Base-by-base conservation (phyloP, 192 early-diverging fungal species). In the Rhizophagus clarus region DNA sequence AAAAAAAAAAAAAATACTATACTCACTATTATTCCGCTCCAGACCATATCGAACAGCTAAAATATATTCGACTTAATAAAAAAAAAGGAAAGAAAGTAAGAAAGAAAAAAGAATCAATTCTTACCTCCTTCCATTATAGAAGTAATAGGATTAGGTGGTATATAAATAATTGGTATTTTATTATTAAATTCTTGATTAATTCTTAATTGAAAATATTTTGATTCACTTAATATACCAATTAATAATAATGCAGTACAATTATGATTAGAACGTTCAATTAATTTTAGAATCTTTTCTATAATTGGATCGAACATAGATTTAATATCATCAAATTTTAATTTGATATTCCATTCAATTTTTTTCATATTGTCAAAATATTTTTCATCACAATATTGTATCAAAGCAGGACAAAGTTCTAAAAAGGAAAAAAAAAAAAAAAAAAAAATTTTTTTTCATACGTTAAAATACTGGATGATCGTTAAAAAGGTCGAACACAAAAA, bases 221-320 rank as follows among this genome's bases (percentile, higher is more conserved):
- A 90, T 3, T 86, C 86, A 22, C 87, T 86, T 66, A 90, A 90
- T 14, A 87, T 86, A 82, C 89, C 87, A 32, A 90, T 87, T 40
- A 90, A 79, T 66, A 90, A 84, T 49, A 90, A 84, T 51, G 85
- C 85, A 17, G 85, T 83, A 42, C 85, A 79, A 15, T 79, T 77
- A 26, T 83, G 76, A 17, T 67, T 45, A 1, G 87, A 84, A 80
- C 78, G 37, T 9, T 40, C 37, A 40, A 40, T 75, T 14, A 90
- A 77, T 70, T 90, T 86, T 74, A 90, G 66, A 5, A 90, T 86
- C 80, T 88, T 84, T 56, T 85, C 83, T 12, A 90, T 81, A 5
- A 90, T 87, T 14, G 89, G 89, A 63, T 88, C 86, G 82, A 90
- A 90, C 11, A 90, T 29, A 24, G 24, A 17, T 49, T 72, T 72